phyloP scores from a whole-genome alignment of 2,329 filamentous ascomycete genomes.

The Pestalotiopsis sp. region DNA sequence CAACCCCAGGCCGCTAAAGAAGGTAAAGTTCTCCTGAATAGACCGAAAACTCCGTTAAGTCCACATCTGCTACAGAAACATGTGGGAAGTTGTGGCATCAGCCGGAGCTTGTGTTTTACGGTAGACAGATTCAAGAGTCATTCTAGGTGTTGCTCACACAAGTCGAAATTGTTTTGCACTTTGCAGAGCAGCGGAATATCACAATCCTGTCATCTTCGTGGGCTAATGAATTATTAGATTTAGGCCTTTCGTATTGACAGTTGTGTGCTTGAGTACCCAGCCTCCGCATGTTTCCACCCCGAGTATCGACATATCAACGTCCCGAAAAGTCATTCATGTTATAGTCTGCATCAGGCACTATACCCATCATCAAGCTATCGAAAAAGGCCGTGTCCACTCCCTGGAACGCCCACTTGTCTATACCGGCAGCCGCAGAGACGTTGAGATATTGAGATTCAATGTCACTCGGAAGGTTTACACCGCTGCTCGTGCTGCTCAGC shows the following conservation, averaged over 20 bases:
- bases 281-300: no score
- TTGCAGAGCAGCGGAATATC: no score
- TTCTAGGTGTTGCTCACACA: no score
- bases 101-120: no score
- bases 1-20: not conserved
- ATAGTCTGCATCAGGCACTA: not conserved
- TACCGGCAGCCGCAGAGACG: not conserved
- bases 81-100: no score
- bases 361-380: constrained; percentile 7
- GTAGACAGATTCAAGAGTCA: no score
- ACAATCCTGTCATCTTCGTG: no score
- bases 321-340: not conserved
- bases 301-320: not conserved
- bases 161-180: no score
- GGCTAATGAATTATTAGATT: no score
- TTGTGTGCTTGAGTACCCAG: not conserved
- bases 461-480: not conserved
- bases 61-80: not conserved
- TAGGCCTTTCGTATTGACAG: not conserved
- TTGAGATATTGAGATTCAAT: not conserved
- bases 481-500: not conserved
- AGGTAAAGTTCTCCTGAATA: not conserved
- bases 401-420: constrained; percentile 13
- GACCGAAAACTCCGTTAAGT: not conserved
- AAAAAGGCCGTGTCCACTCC: constrained; percentile 13